Percentiles rank a stretch among this genome's conserved stretches.
phyloP scores from a whole-genome alignment of 2,329 filamentous ascomycete genomes.

The Fusarium scirpi region DNA sequence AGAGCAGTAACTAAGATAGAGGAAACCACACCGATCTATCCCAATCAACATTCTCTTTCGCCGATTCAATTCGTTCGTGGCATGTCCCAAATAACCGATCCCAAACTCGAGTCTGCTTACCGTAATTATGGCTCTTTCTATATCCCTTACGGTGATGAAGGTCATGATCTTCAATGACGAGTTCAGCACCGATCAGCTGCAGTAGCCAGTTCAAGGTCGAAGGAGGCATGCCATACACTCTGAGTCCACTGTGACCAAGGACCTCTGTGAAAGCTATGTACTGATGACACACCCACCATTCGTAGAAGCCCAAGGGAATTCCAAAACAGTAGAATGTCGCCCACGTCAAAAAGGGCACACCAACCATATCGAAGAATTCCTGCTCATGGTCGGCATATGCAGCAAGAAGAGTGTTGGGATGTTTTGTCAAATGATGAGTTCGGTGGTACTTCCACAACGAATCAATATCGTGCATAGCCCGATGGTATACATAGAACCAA shows the following conservation, averaged over 20 bases:
- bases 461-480: conserved; percentile 36
- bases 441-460: conserved; percentile 31
- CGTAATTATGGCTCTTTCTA: conserved; percentile 35
- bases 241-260: conserved; percentile 26
- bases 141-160: conserved; percentile 31
- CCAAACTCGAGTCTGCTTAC: conserved; percentile 31
- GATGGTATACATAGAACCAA: conserved; percentile 35
- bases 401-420: conserved; percentile 26
- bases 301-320: conserved; percentile 26
- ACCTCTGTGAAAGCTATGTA: conserved; percentile 36
- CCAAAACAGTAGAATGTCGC: conserved; percentile 15
- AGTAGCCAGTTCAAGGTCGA: conserved; percentile 16
- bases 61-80: conserved; percentile 20
- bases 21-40: conserved; percentile 18
- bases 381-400: conserved; percentile 34
- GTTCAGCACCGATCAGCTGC: background rate
- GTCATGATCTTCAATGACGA: conserved; percentile 32
- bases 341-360: conserved; percentile 26
- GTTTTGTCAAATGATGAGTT: conserved; percentile 33
- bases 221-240: conserved; percentile 19
- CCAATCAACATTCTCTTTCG: conserved; percentile 21
- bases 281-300: conserved; percentile 37
- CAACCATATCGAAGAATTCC: conserved; percentile 38
- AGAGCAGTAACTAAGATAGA: background rate
- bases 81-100: conserved; percentile 29